Conservation (phyloP, 1,139 yeast species). For the Suhomyces terraborum region DNA sequence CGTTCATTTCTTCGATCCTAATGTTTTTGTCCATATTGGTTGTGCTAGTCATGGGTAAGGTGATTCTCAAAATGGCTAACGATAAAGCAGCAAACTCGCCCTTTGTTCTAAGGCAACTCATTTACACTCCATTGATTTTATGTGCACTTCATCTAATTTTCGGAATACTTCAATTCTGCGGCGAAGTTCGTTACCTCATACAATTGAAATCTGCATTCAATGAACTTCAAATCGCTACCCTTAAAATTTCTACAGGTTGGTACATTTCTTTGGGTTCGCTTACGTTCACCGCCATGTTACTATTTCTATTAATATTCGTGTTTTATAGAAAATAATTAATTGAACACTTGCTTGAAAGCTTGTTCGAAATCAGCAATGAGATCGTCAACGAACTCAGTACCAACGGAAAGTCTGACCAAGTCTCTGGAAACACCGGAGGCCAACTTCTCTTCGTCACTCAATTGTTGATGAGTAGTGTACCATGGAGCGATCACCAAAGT, state of each 20-base stretch:
- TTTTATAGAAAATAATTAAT: slow-evolving; percentile 9
- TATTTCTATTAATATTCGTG: slow-evolving; percentile 1
- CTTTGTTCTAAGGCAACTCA: slow-evolving; percentile 2
- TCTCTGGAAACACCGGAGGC: slow-evolving; percentile 87
- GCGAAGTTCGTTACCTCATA: slow-evolving; percentile 7
- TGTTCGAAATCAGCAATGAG: slow-evolving; percentile 84
- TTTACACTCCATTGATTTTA: slow-evolving; percentile 6
- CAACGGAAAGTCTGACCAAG: slow-evolving; percentile 83
- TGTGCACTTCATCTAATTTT: slow-evolving; percentile 5
- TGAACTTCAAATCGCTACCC: slow-evolving; percentile 3
- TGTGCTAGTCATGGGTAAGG: slow-evolving; percentile 9
- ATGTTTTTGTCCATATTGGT: slow-evolving; percentile 7
- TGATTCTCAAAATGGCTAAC: slow-evolving; percentile 1
- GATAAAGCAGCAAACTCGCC: slow-evolving; percentile 2
- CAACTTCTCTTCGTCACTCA: slow-evolving; percentile 74
- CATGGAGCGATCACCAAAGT: slow-evolving; percentile 94
- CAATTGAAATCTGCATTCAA: neutral
- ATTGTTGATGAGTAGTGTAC: slow-evolving; percentile 93
- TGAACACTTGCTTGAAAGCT: slow-evolving; percentile 61
- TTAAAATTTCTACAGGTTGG: slow-evolving; percentile 7
- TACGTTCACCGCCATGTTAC: slow-evolving; percentile 1
- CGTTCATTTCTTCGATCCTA: slow-evolving; percentile 4
- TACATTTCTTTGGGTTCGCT: slow-evolving; percentile 6
- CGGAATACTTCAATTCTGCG: slow-evolving; percentile 4
- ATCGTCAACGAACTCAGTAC: slow-evolving; percentile 88